These are phyloP conservation scores for Geotrichum histeridarum DNA, from an alignment of 1,139 yeast species.

Conservation along the genomic window DNA sequence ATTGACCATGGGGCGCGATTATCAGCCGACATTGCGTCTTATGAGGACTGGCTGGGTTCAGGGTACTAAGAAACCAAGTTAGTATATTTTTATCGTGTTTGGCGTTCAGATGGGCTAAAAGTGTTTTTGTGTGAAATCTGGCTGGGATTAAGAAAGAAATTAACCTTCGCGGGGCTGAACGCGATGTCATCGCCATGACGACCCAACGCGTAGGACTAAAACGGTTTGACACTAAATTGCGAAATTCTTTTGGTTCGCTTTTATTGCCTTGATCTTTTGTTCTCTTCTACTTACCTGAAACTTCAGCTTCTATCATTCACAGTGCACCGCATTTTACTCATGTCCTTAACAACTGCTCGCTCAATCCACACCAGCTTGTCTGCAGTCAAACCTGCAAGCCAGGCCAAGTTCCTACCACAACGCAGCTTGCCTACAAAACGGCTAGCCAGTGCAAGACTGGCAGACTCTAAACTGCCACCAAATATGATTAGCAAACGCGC, in stretches of 20 bases:
- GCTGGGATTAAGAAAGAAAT: background rate
- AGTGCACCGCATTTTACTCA: too few species aligned
- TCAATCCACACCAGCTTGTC: too few species aligned
- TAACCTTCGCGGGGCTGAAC: slow-evolving; percentile 3
- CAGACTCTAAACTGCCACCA: too few species aligned
- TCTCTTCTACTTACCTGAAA: too few species aligned
- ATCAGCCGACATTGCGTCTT: background rate
- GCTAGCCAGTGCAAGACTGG: too few species aligned
- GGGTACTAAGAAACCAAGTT: background rate
- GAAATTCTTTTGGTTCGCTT: background rate
- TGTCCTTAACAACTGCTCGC: too few species aligned
- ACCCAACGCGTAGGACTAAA: slow-evolving; percentile 7
- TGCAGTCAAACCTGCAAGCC: too few species aligned
- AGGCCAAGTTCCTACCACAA: too few species aligned
- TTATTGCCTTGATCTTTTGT: background rate
- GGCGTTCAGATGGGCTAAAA: too few species aligned
- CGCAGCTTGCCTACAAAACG: too few species aligned
- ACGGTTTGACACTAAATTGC: background rate
- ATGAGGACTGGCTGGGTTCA: background rate
- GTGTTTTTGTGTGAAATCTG: background rate
- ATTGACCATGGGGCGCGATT: background rate
- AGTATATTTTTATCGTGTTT: background rate
- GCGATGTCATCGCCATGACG: slow-evolving; percentile 7
- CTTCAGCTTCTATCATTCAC: too few species aligned
- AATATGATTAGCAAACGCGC: background rate